Percentiles rank a stretch among this genome's conserved stretches.
Evolutionary conservation across 805 yeast genomes (phyloP).

Genomic region (Saccharomycopsis sp.): DNA sequence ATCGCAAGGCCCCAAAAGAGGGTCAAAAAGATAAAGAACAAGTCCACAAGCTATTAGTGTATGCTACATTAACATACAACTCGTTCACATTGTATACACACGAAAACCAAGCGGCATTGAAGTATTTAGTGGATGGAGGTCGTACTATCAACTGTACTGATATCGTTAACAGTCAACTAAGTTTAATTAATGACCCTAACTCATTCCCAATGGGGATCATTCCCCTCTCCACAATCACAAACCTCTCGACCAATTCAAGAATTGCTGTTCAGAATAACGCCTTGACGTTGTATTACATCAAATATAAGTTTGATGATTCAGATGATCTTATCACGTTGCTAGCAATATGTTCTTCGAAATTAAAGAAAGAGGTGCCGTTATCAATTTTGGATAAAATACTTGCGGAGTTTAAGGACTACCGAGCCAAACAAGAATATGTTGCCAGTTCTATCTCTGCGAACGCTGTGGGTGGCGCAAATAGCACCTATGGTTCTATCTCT

Average conservation of each 20-base stretch:
- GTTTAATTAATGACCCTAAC: conserved; percentile 41
- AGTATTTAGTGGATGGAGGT: conserved; percentile 29
- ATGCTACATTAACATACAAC: conserved; percentile 41
- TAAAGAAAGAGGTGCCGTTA: conserved; percentile 41
- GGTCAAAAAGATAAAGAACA: conserved; percentile 5
- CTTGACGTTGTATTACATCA: conserved; percentile 42
- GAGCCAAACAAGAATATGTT: conserved; percentile 26
- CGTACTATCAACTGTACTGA: conserved; percentile 41
- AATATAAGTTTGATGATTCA: conserved; percentile 34
- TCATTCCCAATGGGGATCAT: conserved; percentile 23
- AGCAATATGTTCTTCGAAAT: conserved; percentile 38
- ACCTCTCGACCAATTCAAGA: conserved; percentile 22
- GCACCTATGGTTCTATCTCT: not conserved
- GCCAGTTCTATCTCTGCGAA: not conserved
- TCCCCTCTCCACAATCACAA: conserved; percentile 25
- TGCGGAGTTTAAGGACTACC: conserved; percentile 40
- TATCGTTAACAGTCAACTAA: conserved; percentile 46
- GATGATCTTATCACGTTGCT: conserved; percentile 48
- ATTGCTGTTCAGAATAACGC: conserved; percentile 26
- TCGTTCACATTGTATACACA: conserved; percentile 54
- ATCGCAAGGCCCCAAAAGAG: not conserved
- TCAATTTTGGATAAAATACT: conserved; percentile 43
- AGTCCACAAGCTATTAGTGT: conserved; percentile 27
- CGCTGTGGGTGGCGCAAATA: not conserved
- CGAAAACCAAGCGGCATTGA: conserved; percentile 32